A percentile compares a stretch with the other conserved stretches of the same genome.
phyloP scores from a whole-genome alignment of 805 yeast genomes.

The Sungouiella thailandica region DNA sequence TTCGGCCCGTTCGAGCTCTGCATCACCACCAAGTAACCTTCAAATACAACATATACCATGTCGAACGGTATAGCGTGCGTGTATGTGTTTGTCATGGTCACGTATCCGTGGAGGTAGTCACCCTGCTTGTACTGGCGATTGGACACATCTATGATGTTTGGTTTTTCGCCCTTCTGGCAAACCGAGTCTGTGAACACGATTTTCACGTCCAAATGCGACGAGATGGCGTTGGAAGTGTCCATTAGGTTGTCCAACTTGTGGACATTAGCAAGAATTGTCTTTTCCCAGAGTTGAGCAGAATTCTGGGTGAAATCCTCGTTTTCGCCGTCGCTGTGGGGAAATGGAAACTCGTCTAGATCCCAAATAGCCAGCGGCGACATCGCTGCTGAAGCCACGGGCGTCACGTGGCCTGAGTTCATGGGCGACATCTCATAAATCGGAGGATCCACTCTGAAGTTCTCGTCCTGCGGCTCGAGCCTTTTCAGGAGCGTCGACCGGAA shows the following conservation, averaged over 20 bases:
- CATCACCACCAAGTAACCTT: slow-evolving; percentile 23
- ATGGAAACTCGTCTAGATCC: slow-evolving; percentile 8
- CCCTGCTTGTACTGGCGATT: slow-evolving; percentile 22
- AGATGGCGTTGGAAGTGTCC: slow-evolving; percentile 11
- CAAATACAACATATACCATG: slow-evolving; percentile 26
- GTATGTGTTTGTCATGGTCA: slow-evolving; percentile 18
- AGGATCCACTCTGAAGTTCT: slow-evolving; percentile 36
- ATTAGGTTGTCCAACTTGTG: slow-evolving; percentile 34
- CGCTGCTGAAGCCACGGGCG: slow-evolving; percentile 8
- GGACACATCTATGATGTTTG: slow-evolving; percentile 22
- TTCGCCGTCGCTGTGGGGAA: slow-evolving; percentile 11
- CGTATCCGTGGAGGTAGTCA: slow-evolving; percentile 22
- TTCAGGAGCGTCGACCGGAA: slow-evolving; percentile 16
- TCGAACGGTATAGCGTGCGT: slow-evolving; percentile 18
- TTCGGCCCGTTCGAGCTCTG: slow-evolving; percentile 13
- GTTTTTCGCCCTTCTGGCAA: slow-evolving; percentile 22
- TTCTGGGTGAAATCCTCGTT: slow-evolving; percentile 10
- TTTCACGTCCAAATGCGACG: slow-evolving; percentile 25
- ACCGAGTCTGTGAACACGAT: slow-evolving; percentile 33
- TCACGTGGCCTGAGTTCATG: slow-evolving; percentile 13
- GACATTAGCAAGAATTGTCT: slow-evolving; percentile 39
- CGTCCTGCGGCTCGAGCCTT: slow-evolving; percentile 19
- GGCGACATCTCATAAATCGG: slow-evolving; percentile 29
- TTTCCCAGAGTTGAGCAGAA: slow-evolving; percentile 26
- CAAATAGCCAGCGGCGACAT: slow-evolving; percentile 2